Conservation (phyloP, 129 eudicot species). For the Tanacetum coccineum region DNA sequence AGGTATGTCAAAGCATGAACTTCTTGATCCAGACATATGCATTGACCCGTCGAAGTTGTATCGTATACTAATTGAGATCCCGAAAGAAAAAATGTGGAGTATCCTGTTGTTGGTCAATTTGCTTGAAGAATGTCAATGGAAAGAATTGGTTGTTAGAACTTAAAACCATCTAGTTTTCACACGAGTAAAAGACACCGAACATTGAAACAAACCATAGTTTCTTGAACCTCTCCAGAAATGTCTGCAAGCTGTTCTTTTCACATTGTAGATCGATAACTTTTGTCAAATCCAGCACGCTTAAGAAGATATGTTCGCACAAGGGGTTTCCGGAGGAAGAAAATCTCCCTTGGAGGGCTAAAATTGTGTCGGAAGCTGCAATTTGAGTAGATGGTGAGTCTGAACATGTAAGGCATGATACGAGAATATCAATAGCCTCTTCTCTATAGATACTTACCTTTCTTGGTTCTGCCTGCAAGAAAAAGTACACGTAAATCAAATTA, state of each 20-base stretch:
- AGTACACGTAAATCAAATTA: neutral
- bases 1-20: too few relatives aligned
- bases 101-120: too few relatives aligned
- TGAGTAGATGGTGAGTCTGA: constrained; percentile 58
- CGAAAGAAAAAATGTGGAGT: too few relatives aligned
- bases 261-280: constrained; percentile 39
- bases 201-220: constrained; percentile 33
- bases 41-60: too few relatives aligned
- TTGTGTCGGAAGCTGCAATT: constrained; percentile 62
- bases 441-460: constrained; percentile 83
- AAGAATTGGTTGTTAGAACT: too few relatives aligned
- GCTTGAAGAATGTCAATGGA: too few relatives aligned
- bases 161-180: neutral
- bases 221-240: constrained; percentile 39
- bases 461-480: constrained; percentile 54
- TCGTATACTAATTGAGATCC: too few relatives aligned
- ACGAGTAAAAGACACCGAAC: neutral
- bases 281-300: constrained; percentile 52
- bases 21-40: too few relatives aligned
- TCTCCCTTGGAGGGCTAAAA: constrained; percentile 62
- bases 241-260: constrained; percentile 47
- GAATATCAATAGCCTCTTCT: too few relatives aligned
- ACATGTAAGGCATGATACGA: too few relatives aligned
- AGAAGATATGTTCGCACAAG: constrained; percentile 58
- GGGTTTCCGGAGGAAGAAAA: constrained; percentile 61